Evolutionary conservation across 1,139 yeast species (phyloP).

Genomic region (Suhomyces bokatorum): DNA sequence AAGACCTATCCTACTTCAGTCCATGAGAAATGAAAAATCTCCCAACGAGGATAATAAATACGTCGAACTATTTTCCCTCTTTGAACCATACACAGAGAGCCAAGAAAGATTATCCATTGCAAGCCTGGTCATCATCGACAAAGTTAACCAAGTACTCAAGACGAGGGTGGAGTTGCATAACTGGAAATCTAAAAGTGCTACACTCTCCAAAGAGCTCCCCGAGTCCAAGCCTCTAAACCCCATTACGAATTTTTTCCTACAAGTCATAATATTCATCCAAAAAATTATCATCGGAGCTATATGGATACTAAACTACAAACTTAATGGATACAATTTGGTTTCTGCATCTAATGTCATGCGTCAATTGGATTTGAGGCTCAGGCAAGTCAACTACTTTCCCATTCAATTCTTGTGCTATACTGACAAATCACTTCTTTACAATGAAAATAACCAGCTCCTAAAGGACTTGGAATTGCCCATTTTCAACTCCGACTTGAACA

Average conservation of each 20-base stretch:
- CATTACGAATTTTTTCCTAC: not conserved
- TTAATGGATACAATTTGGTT: conserved; percentile 25
- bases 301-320: conserved; percentile 25
- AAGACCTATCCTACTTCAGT: conserved; percentile 67
- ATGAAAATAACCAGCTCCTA: conserved; percentile 23
- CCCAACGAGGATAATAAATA: conserved; percentile 8
- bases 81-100: conserved; percentile 13
- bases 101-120: conserved; percentile 21
- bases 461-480: conserved; percentile 36
- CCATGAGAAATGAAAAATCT: conserved; percentile 29
- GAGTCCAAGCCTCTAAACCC: not conserved
- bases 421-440: conserved; percentile 33
- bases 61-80: conserved; percentile 8
- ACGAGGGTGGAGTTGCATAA: conserved; percentile 19
- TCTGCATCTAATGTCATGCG: conserved; percentile 62
- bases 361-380: conserved; percentile 76
- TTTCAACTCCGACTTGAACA: conserved; percentile 41
- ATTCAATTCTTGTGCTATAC: conserved; percentile 66
- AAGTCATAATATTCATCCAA: conserved; percentile 21
- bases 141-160: conserved; percentile 33
- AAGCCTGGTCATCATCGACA: conserved; percentile 34
- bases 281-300: conserved; percentile 23
- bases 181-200: not conserved
- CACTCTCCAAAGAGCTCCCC: not conserved
- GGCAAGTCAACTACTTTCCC: conserved; percentile 80